phyloP scores from a whole-genome alignment of 1,139 yeast species.

The Hansenula lynferdii region DNA sequence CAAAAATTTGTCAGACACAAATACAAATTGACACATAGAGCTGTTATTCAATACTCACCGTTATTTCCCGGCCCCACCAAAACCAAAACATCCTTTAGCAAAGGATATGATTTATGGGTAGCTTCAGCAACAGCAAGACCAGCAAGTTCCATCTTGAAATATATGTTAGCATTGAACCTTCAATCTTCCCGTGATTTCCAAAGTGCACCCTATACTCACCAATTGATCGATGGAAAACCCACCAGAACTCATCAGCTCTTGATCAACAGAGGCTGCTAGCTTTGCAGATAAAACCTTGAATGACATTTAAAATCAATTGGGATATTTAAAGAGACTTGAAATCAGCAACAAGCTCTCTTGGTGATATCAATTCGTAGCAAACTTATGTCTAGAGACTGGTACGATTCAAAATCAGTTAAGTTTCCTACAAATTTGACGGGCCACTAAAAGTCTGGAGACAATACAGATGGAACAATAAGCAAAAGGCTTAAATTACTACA shows the following conservation, averaged over 20 bases:
- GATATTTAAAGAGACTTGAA: no score
- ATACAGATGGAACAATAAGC: no score
- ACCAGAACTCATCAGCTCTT: conserved; percentile 76
- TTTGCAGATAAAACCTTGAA: conserved; percentile 50
- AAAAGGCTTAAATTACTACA: no score
- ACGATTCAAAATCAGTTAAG: no score
- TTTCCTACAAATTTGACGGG: no score
- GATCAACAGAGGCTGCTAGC: conserved; percentile 75
- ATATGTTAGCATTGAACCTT: neutral
- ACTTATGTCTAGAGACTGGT: no score
- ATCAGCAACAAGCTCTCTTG: no score
- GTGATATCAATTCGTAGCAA: no score
- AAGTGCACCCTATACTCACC: conserved; percentile 28
- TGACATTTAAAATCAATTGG: conserved; percentile 47
- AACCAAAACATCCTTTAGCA: conserved; percentile 47
- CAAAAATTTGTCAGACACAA: neutral
- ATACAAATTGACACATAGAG: neutral
- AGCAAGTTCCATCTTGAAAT: conserved; percentile 79
- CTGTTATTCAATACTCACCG: conserved; percentile 31
- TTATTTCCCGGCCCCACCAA: conserved; percentile 95
- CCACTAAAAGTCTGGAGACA: no score
- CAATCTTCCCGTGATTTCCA: no score
- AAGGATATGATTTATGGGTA: conserved; percentile 59
- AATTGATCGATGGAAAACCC: conserved; percentile 89
- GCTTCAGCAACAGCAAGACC: conserved; percentile 94